A percentile compares a stretch with the other conserved stretches of the same genome.
phyloP scores from a whole-genome alignment of 2,329 filamentous ascomycete species.

The Claviceps sp. region DNA sequence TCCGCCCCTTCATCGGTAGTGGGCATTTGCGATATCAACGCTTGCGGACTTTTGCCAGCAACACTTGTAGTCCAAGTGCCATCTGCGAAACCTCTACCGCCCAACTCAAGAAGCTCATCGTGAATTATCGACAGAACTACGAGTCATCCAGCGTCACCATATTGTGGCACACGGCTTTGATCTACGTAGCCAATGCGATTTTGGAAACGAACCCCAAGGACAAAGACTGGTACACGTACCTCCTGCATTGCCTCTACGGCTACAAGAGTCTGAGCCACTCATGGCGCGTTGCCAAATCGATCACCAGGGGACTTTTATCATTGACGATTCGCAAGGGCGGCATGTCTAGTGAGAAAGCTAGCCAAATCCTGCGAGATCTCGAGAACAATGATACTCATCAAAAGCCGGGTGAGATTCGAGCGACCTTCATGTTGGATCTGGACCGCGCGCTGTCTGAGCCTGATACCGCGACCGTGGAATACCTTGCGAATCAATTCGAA shows the following conservation, averaged over 20 bases:
- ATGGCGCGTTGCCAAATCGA: constrained; percentile 18
- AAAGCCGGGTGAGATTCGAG: constrained; percentile 15
- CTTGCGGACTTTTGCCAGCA: constrained; percentile 15
- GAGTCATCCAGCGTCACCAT: constrained; percentile 19
- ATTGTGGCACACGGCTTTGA: constrained; percentile 23
- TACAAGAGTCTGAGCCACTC: constrained; percentile 19
- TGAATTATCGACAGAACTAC: constrained; percentile 19
- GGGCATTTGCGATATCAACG: neutral
- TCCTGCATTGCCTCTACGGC: constrained; percentile 22
- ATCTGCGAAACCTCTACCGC: constrained; percentile 18
- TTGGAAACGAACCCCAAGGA: constrained; percentile 13
- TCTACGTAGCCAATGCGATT: constrained; percentile 23
- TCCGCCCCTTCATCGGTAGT: constrained; percentile 13
- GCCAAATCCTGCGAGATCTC: constrained; percentile 18
- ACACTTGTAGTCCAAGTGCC: constrained; percentile 11
- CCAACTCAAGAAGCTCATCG: constrained; percentile 23
- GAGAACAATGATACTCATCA: constrained; percentile 11
- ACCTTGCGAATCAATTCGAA: constrained; percentile 20
- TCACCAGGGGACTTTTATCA: constrained; percentile 17
- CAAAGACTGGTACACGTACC: constrained; percentile 19
- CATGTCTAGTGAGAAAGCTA: constrained; percentile 17
- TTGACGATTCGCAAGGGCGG: constrained; percentile 18
- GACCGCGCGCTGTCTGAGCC: constrained; percentile 22
- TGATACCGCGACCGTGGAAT: constrained; percentile 19
- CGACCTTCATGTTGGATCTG: constrained; percentile 24